A percentile compares a stretch with the other conserved stretches of the same genome.
Evolutionary conservation across 2,329 filamentous ascomycete species (phyloP).

Genomic region (Monosporascus sp.): DNA sequence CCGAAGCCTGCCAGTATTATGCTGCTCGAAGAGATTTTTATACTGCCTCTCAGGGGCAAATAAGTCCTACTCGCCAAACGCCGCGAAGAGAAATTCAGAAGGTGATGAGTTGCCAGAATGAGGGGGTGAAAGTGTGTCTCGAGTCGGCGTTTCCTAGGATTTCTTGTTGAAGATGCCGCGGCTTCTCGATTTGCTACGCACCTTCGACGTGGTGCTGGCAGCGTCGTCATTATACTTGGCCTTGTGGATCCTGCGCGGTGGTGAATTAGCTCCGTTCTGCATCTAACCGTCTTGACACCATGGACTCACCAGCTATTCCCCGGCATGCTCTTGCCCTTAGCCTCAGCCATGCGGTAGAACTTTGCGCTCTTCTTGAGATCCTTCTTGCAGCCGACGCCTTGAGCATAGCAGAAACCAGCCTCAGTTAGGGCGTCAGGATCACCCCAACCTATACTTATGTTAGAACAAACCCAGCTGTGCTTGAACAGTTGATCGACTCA

Average conservation of each 20-base stretch:
- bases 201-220: conserved; percentile 45
- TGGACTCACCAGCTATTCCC: conserved; percentile 89
- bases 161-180: conserved; percentile 68
- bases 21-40: conserved; percentile 3
- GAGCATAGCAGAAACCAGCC: conserved; percentile 91
- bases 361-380: conserved; percentile 90
- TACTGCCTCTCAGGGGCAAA: conserved; percentile 4
- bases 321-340: conserved; percentile 93
- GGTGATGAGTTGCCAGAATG: conserved; percentile 6
- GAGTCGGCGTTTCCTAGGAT: conserved; percentile 16
- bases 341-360: conserved; percentile 85
- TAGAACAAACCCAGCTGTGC: conserved; percentile 17
- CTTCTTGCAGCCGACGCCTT: conserved; percentile 92
- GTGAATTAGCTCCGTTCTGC: conserved; percentile 7
- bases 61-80: background rate
- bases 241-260: conserved; percentile 78
- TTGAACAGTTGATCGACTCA: conserved; percentile 37
- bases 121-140: conserved; percentile 2
- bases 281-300: background rate
- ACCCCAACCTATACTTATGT: conserved; percentile 63
- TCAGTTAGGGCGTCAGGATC: conserved; percentile 92
- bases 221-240: conserved; percentile 77
- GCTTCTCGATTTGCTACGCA: conserved; percentile 70
- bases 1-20: background rate
- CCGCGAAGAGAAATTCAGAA: conserved; percentile 4